Base-by-base conservation (phyloP, 2,329 filamentous ascomycete species). In the Plectosphaerella sp. region DNA sequence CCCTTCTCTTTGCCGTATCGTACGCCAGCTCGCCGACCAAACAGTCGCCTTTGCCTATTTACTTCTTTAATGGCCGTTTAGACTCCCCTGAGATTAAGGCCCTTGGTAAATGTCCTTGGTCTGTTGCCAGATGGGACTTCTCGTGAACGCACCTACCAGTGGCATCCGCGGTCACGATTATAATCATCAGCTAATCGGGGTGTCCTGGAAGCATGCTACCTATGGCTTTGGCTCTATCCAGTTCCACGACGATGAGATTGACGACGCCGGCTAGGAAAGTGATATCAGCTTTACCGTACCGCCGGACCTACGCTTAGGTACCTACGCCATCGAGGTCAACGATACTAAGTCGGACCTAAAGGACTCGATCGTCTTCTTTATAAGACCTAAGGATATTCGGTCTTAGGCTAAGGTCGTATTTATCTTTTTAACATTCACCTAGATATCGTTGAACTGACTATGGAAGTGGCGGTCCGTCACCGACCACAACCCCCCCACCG, bases 211-310 rank as follows among this genome's bases (percentile, higher is more conserved):
- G 20, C 53, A 59, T 24, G 66, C 67, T 1, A 57, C 55, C 25
- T 66, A 61, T 35, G 67, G 67, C 1, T 69, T 67, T 49, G 66
- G 67, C 8, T 67, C 67, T 1, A 70, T 70, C 42, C 67, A 70
- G 50, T 70, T 70, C 54, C 67, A 70, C 51, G 67, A 70, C 18
- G 67, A 70, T 48, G 67, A 70, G 50, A 50, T 69, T 8, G 67
- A 70, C 52, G 68, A 70, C 55, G 67, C 68, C 3, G 55, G 50
- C 7, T 69, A 65, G 67, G 59, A 56, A 6, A 69, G 64, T 1
- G 61, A 68, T 52, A 67, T 69, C 48, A 50, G 48, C 4, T 46
- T 68, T 39, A 58, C 54, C 3, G 52, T 67, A 35, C 59, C 59
- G 46, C 3, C 45, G 6, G 48, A 52, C 22, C 50, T 59, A 20